Percentiles rank a stretch among this genome's conserved stretches.
Evolutionary conservation across 2,329 filamentous ascomycete species (phyloP).

Genomic region (Scedosporium minutisporum): DNA sequence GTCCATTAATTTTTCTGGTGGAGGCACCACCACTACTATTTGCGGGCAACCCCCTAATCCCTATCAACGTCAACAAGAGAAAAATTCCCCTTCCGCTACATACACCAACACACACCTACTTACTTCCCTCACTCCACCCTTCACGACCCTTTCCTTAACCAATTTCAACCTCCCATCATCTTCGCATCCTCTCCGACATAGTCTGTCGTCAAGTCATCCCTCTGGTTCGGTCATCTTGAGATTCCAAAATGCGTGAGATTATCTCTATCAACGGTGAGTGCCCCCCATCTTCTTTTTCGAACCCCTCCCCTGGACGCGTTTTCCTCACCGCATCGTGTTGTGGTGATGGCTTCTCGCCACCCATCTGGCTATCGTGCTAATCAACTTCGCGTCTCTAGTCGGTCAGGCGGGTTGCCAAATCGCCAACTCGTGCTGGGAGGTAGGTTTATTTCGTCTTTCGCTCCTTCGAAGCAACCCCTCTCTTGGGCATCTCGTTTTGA

Average conservation of each 20-base stretch:
- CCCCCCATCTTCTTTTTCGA: conserved; percentile 18
- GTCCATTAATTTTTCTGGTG: conserved; percentile 1
- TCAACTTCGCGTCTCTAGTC: conserved; percentile 51
- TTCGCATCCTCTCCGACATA: conserved; percentile 3
- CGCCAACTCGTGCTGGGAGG: conserved; percentile 99
- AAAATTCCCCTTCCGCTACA: conserved; percentile 6
- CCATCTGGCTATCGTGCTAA: not conserved
- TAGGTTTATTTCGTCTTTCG: conserved; percentile 41
- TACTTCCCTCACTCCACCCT: conserved; percentile 7
- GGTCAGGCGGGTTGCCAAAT: conserved; percentile 99
- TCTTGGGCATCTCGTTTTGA: not conserved
- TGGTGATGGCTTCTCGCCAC: not conserved
- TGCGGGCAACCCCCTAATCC: conserved; percentile 2
- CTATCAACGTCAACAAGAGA: conserved; percentile 8
- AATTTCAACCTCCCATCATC: conserved; percentile 6
- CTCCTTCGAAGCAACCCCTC: not conserved
- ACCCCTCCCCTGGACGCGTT: conserved; percentile 14
- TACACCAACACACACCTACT: not conserved
- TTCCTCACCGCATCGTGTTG: conserved; percentile 33
- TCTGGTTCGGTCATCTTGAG: not conserved
- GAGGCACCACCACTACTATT: not conserved
- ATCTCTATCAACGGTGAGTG: conserved; percentile 95
- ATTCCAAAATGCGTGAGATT: conserved; percentile 88
- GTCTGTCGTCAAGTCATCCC: conserved; percentile 6
- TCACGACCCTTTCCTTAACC: conserved; percentile 4